These are phyloP conservation scores for Phytomonas serpens DNA, from an alignment of 208 protist genomes.

Conservation along the genomic window DNA sequence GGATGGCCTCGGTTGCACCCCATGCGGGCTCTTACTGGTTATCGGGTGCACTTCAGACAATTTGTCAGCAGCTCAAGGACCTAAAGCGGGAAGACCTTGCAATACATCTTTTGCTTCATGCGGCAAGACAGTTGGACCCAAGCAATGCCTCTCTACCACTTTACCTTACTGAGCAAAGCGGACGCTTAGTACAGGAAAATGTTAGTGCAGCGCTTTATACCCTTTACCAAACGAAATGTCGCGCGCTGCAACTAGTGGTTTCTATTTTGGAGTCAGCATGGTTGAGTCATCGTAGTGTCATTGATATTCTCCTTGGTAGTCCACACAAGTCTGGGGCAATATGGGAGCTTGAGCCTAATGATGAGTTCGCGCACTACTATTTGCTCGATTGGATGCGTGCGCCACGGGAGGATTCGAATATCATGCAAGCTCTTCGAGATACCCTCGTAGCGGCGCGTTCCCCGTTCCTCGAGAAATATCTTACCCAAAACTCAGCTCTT, in stretches of 20 bases:
- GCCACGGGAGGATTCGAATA: conserved; percentile 47
- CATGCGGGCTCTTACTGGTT: conserved; percentile 65
- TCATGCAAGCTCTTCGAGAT: conserved; percentile 45
- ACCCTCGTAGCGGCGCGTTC: conserved; percentile 58
- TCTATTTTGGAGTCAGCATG: conserved; percentile 61
- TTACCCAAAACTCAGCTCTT: conserved; percentile 43
- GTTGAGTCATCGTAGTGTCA: conserved; percentile 63
- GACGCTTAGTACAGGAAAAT: conserved; percentile 9
- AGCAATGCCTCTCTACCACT: conserved; percentile 41
- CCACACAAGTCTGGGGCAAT: conserved; percentile 69
- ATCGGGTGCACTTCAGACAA: conserved; percentile 57
- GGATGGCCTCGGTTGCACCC: conserved; percentile 45
- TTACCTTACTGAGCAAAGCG: conserved; percentile 36
- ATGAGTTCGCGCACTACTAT: conserved; percentile 78
- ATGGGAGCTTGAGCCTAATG: conserved; percentile 76
- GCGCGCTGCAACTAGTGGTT: conserved; percentile 42
- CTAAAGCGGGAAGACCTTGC: conserved; percentile 61
- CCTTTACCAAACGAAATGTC: conserved; percentile 60
- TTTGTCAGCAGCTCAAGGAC: conserved; percentile 68
- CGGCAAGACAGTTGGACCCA: conserved; percentile 73
- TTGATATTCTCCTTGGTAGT: conserved; percentile 73
- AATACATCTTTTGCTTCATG: conserved; percentile 78
- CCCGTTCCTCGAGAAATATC: conserved; percentile 61
- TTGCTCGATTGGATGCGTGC: conserved; percentile 80
- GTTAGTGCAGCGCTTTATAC: not conserved